Conservation (phyloP, 2,329 filamentous ascomycete genomes). For the Chaetomiaceae sp. region DNA sequence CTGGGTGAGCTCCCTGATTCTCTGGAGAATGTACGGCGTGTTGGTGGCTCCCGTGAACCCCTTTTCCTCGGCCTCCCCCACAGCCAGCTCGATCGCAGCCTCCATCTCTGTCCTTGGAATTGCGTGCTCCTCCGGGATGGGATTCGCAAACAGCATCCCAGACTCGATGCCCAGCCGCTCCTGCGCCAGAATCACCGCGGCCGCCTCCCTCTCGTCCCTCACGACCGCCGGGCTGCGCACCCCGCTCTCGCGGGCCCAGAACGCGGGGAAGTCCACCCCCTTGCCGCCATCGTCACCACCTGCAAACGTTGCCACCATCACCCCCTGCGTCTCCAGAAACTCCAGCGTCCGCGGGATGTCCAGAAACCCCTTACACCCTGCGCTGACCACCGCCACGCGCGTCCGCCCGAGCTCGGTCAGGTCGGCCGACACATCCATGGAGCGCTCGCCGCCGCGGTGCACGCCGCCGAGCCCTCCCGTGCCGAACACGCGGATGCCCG, state of each 20-base stretch:
- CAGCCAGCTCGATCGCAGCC: conserved; percentile 59
- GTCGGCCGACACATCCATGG: conserved; percentile 92
- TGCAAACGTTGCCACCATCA: conserved; percentile 81
- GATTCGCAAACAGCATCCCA: conserved; percentile 84
- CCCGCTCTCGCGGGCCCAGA: conserved; percentile 86
- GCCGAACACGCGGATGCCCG: conserved; percentile 87
- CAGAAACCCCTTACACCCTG: conserved; percentile 92
- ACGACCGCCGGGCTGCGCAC: conserved; percentile 71
- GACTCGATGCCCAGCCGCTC: conserved; percentile 64
- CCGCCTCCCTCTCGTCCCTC: conserved; percentile 71
- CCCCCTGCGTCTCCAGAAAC: conserved; percentile 64
- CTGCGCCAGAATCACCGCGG: conserved; percentile 81
- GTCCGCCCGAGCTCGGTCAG: conserved; percentile 89
- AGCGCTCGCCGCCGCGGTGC: conserved; percentile 77
- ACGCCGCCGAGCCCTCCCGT: conserved; percentile 94
- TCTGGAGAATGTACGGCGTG: conserved; percentile 74
- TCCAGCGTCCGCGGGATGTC: conserved; percentile 89
- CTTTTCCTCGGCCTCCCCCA: conserved; percentile 57
- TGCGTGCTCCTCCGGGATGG: conserved; percentile 64
- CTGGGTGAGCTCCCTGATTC: conserved; percentile 72
- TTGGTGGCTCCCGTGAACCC: conserved; percentile 69
- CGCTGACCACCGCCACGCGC: conserved; percentile 78
- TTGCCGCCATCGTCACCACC: conserved; percentile 62
- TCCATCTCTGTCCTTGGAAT: conserved; percentile 69
- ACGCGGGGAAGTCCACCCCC: conserved; percentile 79